Evolutionary conservation across 495 filamentous ascomycete genomes (phyloP).

Genomic region (Neurospora sublineolata): DNA sequence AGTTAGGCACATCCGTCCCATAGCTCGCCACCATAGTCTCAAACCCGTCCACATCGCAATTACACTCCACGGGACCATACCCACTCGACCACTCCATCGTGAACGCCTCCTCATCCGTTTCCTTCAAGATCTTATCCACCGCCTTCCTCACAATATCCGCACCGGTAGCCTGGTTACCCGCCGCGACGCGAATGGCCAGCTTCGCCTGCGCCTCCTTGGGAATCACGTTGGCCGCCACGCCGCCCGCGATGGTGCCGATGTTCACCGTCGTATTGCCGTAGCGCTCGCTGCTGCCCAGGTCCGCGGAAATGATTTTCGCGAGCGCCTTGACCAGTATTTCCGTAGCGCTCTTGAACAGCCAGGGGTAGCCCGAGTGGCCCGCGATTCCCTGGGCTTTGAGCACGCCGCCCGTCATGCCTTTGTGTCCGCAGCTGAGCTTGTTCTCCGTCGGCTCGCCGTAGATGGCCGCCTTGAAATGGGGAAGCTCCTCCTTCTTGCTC

Average conservation of each 20-base stretch:
- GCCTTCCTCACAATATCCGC: slow-evolving; percentile 38
- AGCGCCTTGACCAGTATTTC: slow-evolving; percentile 61
- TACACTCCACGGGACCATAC: slow-evolving; percentile 69
- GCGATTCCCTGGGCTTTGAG: slow-evolving; percentile 62
- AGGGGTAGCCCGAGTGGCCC: slow-evolving; percentile 82
- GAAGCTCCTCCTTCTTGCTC: background rate
- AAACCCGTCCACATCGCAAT: slow-evolving; percentile 75
- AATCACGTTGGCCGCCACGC: slow-evolving; percentile 83
- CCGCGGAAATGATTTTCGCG: slow-evolving; percentile 46
- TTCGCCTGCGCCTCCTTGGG: slow-evolving; percentile 56
- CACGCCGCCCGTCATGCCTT: slow-evolving; percentile 58
- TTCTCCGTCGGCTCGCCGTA: slow-evolving; percentile 89
- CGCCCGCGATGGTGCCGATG: slow-evolving; percentile 64
- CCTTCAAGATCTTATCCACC: slow-evolving; percentile 47
- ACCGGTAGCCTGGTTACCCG: slow-evolving; percentile 48
- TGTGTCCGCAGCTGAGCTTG: slow-evolving; percentile 80
- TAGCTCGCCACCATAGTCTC: slow-evolving; percentile 74
- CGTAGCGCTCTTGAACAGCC: slow-evolving; percentile 70
- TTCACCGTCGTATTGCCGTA: slow-evolving; percentile 85
- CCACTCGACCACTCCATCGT: slow-evolving; percentile 42
- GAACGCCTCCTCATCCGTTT: slow-evolving; percentile 45
- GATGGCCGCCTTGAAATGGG: slow-evolving; percentile 46
- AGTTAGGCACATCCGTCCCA: slow-evolving; percentile 78
- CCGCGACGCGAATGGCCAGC: slow-evolving; percentile 63
- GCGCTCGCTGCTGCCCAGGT: slow-evolving; percentile 59